Evolutionary conservation across 768 basidiomycete species (phyloP), one percentile per base, ranked within the genome.

Genomic region (Pleurotus citrinopileatus): DNA sequence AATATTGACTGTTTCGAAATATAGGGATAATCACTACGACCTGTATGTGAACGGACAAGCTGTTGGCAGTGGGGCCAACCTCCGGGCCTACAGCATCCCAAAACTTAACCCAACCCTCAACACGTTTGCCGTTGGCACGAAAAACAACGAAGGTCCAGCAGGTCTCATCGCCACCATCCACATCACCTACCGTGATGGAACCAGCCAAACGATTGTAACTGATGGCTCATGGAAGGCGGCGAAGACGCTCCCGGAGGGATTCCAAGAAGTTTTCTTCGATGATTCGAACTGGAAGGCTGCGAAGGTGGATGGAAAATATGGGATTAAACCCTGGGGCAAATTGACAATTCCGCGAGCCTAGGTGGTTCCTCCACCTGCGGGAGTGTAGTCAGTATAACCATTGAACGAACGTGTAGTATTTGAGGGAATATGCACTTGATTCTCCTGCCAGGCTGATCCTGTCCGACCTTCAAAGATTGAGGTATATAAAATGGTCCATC

Each of bases 181-280:
- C 48, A 58, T 73, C 38, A 56, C 52, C 12, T 73, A 68, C 58
- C 57, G 52, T n/a, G 68, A 71, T 27, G 68, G 69, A 0, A 65
- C 59, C 15, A 64, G 61, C 4, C 62, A 66, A 6, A 63, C 57
- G 23, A 58, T 73, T 20, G 61, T 66, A 42, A 70, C 64, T 2
- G 69, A 73, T 26, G 54, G 50, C 3, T 57, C 58, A 2, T 73
- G 71, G 71, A 66, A 63, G 32, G 58, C 54, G 19, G 50, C 64
- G 36, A 53, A 27, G 3, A 58, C 63, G 12, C 59, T 60, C 3
- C 64, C 67, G 1, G 46, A 57, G 3, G 68, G 66, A 4, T 73
- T 69, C 55, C 56, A 70, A 50, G 57, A 64, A n/a, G 57, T 63
- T 6, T 63, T 56, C 1, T 69, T 63, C 34, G 65, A 71, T 45